Evolutionary conservation across 2,329 filamentous ascomycete species (phyloP).

Genomic region (Bipolaris bicolor): DNA sequence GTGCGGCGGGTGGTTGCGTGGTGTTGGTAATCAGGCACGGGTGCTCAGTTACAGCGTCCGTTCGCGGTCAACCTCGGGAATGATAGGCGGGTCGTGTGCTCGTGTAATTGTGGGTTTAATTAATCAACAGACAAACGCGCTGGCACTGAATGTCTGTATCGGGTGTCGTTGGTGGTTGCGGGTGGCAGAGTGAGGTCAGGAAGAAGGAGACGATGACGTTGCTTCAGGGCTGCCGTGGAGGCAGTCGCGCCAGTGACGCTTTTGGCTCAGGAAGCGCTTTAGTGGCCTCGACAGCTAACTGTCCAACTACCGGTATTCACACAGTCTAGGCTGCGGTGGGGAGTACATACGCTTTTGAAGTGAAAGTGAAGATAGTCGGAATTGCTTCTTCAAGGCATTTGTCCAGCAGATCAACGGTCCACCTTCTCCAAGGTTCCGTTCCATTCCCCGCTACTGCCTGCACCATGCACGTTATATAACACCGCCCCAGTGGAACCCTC

Average conservation of each 20-base stretch:
- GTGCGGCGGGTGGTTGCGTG: constrained; percentile 22
- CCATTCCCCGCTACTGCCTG: constrained; percentile 21
- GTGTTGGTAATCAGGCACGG: constrained; percentile 41
- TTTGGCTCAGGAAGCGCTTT: constrained; percentile 16
- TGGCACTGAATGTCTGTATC: constrained; percentile 9
- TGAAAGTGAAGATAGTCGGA: background rate
- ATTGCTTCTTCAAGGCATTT: background rate
- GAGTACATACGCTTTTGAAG: background rate
- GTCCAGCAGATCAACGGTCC: constrained; percentile 19
- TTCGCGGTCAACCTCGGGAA: constrained; percentile 22
- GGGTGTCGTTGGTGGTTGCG: constrained; percentile 17
- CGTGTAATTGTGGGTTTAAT: constrained; percentile 1
- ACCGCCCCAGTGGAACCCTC: constrained; percentile 9
- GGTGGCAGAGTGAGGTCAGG: constrained; percentile 11
- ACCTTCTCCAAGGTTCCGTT: constrained; percentile 20
- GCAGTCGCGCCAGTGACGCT: constrained; percentile 21
- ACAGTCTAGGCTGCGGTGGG: background rate
- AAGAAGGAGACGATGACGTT: constrained; percentile 25
- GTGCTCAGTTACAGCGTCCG: constrained; percentile 18
- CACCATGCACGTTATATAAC: constrained; percentile 10
- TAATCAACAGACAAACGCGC: constrained; percentile 2
- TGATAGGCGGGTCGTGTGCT: constrained; percentile 12
- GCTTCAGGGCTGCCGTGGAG: constrained; percentile 12
- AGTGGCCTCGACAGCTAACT: constrained; percentile 11
- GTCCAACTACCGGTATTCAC: background rate